Conservation (phyloP, 202 grass and related monocot species). For the Schoenoplectus triqueter region DNA sequence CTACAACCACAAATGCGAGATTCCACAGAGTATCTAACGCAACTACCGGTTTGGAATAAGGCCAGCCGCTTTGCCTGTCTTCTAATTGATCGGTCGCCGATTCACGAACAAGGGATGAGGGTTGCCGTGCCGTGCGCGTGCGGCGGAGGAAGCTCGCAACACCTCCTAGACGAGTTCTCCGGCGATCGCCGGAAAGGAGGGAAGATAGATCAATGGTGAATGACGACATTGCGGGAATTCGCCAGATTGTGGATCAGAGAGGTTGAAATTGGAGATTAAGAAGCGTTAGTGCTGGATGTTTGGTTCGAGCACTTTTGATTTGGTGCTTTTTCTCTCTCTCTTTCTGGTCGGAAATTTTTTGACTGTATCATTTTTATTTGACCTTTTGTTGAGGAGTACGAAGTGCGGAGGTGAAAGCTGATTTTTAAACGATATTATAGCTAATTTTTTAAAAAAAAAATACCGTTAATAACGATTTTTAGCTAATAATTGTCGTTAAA, state of each 20-base stretch:
- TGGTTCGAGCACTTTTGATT: slow-evolving; percentile 20
- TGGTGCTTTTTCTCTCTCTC: neutral
- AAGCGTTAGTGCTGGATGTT: slow-evolving; percentile 24
- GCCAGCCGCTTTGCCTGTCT: slow-evolving; percentile 64
- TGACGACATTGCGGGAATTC: slow-evolving; percentile 28
- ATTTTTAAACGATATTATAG: no score
- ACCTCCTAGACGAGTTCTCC: slow-evolving; percentile 38
- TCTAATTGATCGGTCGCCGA: slow-evolving; percentile 62
- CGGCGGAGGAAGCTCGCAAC: slow-evolving; percentile 47
- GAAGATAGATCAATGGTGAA: slow-evolving; percentile 18
- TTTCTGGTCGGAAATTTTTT: neutral
- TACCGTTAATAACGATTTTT: no score
- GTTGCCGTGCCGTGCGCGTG: slow-evolving; percentile 47
- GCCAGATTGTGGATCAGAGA: neutral
- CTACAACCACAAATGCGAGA: slow-evolving; percentile 59
- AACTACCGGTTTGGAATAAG: slow-evolving; percentile 69
- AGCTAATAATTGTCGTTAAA: no score
- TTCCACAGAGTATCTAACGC: slow-evolving; percentile 71
- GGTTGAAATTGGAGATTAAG: slow-evolving; percentile 11
- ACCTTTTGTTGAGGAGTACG: slow-evolving; percentile 14
- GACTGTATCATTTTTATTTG: neutral
- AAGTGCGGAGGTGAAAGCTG: neutral
- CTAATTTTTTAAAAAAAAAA: no score
- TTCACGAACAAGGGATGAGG: slow-evolving; percentile 53
- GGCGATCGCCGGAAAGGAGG: slow-evolving; percentile 29